A percentile compares a stretch with the other conserved stretches of the same genome.
These are phyloP conservation scores for Yamadazyma oceani DNA, from an alignment of 1,139 yeast genomes.

Conservation along the genomic window DNA sequence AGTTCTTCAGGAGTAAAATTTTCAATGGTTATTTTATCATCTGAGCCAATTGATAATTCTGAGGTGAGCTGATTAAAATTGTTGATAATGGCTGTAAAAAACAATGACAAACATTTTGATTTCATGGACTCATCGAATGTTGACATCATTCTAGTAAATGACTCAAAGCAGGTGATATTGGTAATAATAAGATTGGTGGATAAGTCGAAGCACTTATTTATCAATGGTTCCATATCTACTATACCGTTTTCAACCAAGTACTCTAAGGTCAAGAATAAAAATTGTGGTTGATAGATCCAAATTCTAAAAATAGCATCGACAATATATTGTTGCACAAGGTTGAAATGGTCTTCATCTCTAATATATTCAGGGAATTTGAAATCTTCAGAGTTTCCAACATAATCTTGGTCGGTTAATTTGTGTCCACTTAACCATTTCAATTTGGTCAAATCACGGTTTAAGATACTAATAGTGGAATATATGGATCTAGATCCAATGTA, in stretches of 20 bases:
- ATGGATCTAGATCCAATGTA: constrained; percentile 87
- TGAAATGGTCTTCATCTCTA: constrained; percentile 24
- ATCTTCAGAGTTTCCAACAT: constrained; percentile 26
- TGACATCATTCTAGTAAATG: constrained; percentile 37
- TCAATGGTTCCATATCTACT: constrained; percentile 40
- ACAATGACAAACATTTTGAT: constrained; percentile 17
- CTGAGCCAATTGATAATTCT: constrained; percentile 25
- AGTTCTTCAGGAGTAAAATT: constrained; percentile 27
- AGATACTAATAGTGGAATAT: constrained; percentile 77
- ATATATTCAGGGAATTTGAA: constrained; percentile 37
- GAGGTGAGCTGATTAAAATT: constrained; percentile 34
- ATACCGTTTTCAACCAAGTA: constrained; percentile 56
- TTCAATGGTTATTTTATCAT: constrained; percentile 26
- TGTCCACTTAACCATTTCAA: constrained; percentile 46
- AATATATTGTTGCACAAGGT: constrained; percentile 41
- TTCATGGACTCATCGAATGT: constrained; percentile 3
- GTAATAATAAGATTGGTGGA: constrained; percentile 36
- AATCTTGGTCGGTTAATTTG: constrained; percentile 27
- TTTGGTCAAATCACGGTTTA: constrained; percentile 55
- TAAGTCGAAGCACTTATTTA: constrained; percentile 43
- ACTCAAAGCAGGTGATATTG: constrained; percentile 50
- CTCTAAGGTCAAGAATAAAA: constrained; percentile 70
- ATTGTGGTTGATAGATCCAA: constrained; percentile 84
- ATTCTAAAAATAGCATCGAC: constrained; percentile 68
- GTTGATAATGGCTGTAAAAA: constrained; percentile 36